These are phyloP conservation scores for Orbilia brochopaga DNA, from an alignment of 2,329 filamentous ascomycete species.

Conservation along the genomic window DNA sequence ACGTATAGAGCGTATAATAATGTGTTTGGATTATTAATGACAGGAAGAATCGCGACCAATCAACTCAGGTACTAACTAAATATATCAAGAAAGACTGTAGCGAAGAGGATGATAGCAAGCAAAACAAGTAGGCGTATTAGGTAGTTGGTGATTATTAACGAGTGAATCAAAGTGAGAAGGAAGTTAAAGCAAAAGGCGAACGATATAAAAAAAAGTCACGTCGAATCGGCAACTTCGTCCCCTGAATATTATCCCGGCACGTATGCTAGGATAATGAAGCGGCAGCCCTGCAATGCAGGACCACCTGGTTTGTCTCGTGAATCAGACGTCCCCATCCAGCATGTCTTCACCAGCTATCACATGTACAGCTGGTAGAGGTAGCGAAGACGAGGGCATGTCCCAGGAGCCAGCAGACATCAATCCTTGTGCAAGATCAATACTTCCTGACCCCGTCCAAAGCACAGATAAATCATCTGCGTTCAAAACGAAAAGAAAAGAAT, in stretches of 20 bases:
- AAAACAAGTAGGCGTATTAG: too few species aligned
- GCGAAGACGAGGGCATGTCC: not conserved
- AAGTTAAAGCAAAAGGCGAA: not conserved
- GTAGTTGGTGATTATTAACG: too few species aligned
- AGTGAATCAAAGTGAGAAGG: not conserved
- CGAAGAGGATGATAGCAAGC: too few species aligned
- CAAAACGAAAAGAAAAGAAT: not conserved
- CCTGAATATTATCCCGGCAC: not conserved
- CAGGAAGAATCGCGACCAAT: too few species aligned
- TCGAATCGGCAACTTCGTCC: too few species aligned
- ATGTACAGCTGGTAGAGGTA: not conserved
- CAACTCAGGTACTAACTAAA: too few species aligned
- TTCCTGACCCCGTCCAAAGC: not conserved
- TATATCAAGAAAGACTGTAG: too few species aligned
- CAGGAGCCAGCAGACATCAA: not conserved
- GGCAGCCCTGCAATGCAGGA: not conserved
- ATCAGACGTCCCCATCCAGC: conserved; percentile 28
- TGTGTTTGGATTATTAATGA: too few species aligned
- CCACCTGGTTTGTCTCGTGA: conserved; percentile 33
- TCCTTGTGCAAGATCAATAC: not conserved
- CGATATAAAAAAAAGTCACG: not conserved
- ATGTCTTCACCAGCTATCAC: not conserved
- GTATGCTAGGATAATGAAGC: not conserved
- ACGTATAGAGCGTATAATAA: too few species aligned
- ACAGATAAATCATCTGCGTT: conserved; percentile 14